Base-by-base conservation (phyloP, 345 rosid genomes). In the Capsella bursapastoris region DNA sequence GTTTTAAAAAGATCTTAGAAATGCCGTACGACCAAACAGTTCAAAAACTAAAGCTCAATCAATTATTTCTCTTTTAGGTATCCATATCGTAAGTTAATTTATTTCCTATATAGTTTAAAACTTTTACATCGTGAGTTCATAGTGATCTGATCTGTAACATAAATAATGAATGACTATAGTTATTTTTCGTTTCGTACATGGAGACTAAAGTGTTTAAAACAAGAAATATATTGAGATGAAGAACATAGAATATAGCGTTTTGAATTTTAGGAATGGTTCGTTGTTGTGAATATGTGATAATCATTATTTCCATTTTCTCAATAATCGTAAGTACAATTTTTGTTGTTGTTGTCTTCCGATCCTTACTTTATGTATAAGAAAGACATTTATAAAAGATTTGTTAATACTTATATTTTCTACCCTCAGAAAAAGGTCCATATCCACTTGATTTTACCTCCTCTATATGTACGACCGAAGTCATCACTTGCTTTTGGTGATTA, bases 1-100 rank as follows among this genome's bases (percentile, higher is more conserved):
- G 44, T 37, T 57, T 57, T 51, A 50, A 68, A 59, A 50, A 68
- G 37, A 49, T 49, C 55, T 74, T 74, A 18, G 25, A 9, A 60
- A 31, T 60, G 38, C 7, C 47, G 64, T 61, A 68, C 74, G 41
- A 60, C 8, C 34, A 35, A 75, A 68, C 64, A 52, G 48, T 75
- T 51, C 49, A 43, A 51, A 59, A 59, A 60, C 68, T 34, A 66
- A 75, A 59, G 57, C 64, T 51, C 51, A 6, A 25, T 43, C 34
- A 60, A 32, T 68, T 75, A 59, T 28, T 31, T 57, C 52, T 44
- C 18, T 65, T 47, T 47, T n/a, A 14, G 64, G 56, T 18, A 34
- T 72, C 27, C 6, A 18, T 34, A 52, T 52, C 75, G 37, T 34
- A 6, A 34, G 0, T 6, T 52, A 29, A 60, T 8, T 62, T 50